Evolutionary conservation across 108 stramenopile species (phyloP), one percentile per base, ranked within the genome.

Genomic region (Bacterosira constricta): DNA sequence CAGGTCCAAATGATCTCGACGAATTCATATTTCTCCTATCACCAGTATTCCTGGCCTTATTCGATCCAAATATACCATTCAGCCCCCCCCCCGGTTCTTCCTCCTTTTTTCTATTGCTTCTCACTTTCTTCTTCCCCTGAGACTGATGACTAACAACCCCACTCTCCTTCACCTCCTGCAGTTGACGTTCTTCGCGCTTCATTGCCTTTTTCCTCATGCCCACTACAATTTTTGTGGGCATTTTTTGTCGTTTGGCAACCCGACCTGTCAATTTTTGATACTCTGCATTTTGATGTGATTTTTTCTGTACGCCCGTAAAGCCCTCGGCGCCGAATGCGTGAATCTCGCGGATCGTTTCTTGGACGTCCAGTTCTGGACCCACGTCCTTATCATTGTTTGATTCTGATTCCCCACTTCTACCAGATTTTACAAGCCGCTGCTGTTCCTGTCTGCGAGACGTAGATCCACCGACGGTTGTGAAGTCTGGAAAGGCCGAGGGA

Each of bases 251-350:
- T 55, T 89, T 91, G 51, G 69, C 74, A 18, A 80, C 63, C 15
- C 88, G 63, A 4, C 93, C 93, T 2, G 93, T 94, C 41, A 94
- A 66, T 49, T 55, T 32, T 59, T 83, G 70, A 44, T 91, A 91
- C 63, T 90, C 71, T 37, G 88, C 88, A 13, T 87, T 81, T 58
- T 90, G 64, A 65, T 80, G 88, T 45, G 75, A 44, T 41, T 82
- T 79, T 56, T 85, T 88, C 66, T 86, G 88, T 38, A 66, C 75
- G 6, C 90, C 86, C 15, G 60, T 83, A 75, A 94, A 94, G 1
- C 85, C 87, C 2, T 77, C 86, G 17, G 93, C 86, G 39, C 93
- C 93, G 55, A 82, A 86, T 30, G 71, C 69, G 32, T 88, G 86
- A 20, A 94, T 74, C 47, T 94, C 90, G 12, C 86, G 79, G 6